Evolutionary conservation across 306 rosid species (phyloP).

Genomic region (Hylodesmum podocarpum): DNA sequence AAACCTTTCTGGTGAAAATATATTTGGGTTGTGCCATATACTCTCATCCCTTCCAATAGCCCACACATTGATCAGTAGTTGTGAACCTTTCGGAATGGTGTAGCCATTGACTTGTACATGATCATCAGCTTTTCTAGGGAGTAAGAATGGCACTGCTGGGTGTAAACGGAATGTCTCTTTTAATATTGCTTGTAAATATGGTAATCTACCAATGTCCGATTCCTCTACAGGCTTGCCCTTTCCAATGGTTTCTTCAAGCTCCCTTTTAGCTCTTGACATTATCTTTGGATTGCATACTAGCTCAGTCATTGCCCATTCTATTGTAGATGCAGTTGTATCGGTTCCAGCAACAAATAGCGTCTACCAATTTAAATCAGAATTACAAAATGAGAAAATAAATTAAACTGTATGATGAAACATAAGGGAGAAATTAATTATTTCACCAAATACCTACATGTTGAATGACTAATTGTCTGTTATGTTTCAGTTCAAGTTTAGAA

Average conservation of each 20-base stretch:
- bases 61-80: conserved; percentile 44
- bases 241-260: conserved; percentile 39
- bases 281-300: background rate
- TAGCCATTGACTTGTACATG: conserved; percentile 36
- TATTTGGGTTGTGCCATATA: conserved; percentile 33
- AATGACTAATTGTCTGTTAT: too few species aligned
- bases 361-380: background rate
- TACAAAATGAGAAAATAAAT: background rate
- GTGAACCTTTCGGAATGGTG: conserved; percentile 41
- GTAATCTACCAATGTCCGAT: conserved; percentile 40
- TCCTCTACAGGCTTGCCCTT: conserved; percentile 47
- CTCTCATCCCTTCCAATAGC: conserved; percentile 18
- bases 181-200: conserved; percentile 44
- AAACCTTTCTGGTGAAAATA: conserved; percentile 50
- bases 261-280: conserved; percentile 1
- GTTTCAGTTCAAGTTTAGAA: too few species aligned
- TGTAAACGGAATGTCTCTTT: conserved; percentile 49
- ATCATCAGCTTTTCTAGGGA: conserved; percentile 42
- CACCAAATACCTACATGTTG: too few species aligned
- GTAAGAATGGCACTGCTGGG: conserved; percentile 29
- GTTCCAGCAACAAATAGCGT: background rate
- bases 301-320: background rate
- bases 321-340: background rate
- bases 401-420: too few species aligned
- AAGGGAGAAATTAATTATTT: too few species aligned